These are phyloP conservation scores for Pleurotus ostreatus DNA, from an alignment of 768 basidiomycete species.

Conservation along the genomic window DNA sequence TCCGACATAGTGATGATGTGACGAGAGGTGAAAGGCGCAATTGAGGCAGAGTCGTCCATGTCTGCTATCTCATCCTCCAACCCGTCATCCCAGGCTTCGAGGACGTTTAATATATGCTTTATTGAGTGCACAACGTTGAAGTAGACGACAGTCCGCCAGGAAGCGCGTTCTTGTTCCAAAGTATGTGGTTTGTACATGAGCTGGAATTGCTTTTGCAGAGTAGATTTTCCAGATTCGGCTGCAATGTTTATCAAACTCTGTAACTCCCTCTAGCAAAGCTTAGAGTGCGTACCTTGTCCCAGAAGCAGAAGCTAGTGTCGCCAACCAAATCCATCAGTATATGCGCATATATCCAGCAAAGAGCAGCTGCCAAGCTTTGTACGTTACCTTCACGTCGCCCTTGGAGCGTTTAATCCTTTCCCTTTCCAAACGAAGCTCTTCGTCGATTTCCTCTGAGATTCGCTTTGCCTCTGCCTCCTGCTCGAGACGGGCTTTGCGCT, in stretches of 20 bases:
- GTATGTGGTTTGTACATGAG: slow-evolving; percentile 76
- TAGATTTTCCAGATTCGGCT: slow-evolving; percentile 76
- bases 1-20: slow-evolving; percentile 26
- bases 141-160: slow-evolving; percentile 73
- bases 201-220: slow-evolving; percentile 76
- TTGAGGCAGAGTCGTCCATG: slow-evolving; percentile 25
- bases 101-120: slow-evolving; percentile 60
- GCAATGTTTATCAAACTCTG: background rate
- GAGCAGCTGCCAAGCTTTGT: slow-evolving; percentile 3
- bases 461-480: slow-evolving; percentile 72
- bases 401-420: slow-evolving; percentile 61
- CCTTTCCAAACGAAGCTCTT: slow-evolving; percentile 67
- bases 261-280: background rate
- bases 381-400: slow-evolving; percentile 68
- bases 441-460: slow-evolving; percentile 79
- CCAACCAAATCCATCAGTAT: slow-evolving; percentile 25
- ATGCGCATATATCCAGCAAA: slow-evolving; percentile 22
- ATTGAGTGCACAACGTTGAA: slow-evolving; percentile 73
- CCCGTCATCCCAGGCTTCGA: slow-evolving; percentile 60
- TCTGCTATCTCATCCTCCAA: slow-evolving; percentile 43
- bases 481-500: slow-evolving; percentile 57
- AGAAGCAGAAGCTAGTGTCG: slow-evolving; percentile 58
- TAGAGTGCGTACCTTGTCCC: slow-evolving; percentile 38
- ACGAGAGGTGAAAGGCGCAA: slow-evolving; percentile 21
- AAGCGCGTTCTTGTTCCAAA: slow-evolving; percentile 62